Evolutionary conservation across 2,329 filamentous ascomycete species (phyloP), one percentile per base, ranked within the genome.

Genomic region (Calonectria henricotiae): DNA sequence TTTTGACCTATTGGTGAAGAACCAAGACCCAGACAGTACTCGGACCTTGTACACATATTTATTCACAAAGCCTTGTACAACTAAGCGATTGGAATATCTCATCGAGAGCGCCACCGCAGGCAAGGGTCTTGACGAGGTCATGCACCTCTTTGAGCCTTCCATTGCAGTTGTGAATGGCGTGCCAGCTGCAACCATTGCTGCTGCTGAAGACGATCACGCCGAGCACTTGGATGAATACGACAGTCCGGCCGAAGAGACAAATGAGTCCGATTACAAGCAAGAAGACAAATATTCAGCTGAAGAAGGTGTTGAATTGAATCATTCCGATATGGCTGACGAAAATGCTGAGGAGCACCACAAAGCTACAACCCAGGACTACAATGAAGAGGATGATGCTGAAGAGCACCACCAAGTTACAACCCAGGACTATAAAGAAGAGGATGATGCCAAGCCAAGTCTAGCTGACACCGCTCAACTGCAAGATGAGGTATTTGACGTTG

Each of bases 11-110:
- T 76, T 86, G 1, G 80, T 84, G 15, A 85, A 84, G 65, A 86
- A 86, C 51, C 82, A 85, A 70, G 82, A 85, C 55, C 80, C 83
- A 12, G 80, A 85, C 30, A 77, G 76, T 32, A 78, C 79, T 12
- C 81, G 83, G 17, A 79, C 79, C 1, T 73, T 86, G n/a, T 85
- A 85, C 60, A 84, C 83, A 4, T 85, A 83, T 69, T 75, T 86
- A 9, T 82, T 84, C 67, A 82, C 82, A 15, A 83, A 82, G 54
- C 80, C 83, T 6, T 84, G 80, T 58, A 77, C 80, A 49, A 80
- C 77, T 62, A 84, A 79, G 69, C 80, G 83, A n/a, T 78, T 83
- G 32, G 80, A 84, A 12, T 82, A 78, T 8, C 71, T 86, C 15
- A 77, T 83, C 32, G 83, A 86, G 60, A 84, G 84, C 69, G 84